phyloP scores from a whole-genome alignment of 2,329 filamentous ascomycete species.

The Cladophialophora carrionii region DNA sequence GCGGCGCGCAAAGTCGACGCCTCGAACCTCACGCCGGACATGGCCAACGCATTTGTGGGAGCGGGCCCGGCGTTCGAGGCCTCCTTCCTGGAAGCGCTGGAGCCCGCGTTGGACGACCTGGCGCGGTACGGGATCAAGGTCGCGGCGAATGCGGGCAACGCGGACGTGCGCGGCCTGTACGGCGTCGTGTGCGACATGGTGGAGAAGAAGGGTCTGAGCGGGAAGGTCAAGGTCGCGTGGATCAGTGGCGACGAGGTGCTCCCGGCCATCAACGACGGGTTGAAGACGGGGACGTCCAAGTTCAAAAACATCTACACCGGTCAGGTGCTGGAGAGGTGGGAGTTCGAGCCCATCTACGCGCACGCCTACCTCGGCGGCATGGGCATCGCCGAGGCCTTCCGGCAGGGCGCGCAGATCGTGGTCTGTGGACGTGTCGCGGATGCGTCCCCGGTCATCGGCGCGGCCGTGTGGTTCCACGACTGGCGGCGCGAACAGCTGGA shows the following conservation, averaged over 20 bases:
- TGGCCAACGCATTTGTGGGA: conserved; percentile 25
- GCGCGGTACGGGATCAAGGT: conserved; percentile 50
- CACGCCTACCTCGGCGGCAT: conserved; percentile 46
- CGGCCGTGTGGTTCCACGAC: conserved; percentile 49
- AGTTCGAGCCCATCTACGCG: conserved; percentile 44
- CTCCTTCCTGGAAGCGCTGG: conserved; percentile 56
- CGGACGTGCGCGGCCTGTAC: conserved; percentile 49
- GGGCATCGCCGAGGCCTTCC: conserved; percentile 47
- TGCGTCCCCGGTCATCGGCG: conserved; percentile 50
- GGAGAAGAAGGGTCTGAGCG: conserved; percentile 43
- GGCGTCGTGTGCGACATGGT: conserved; percentile 47
- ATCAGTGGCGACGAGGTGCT: conserved; percentile 54
- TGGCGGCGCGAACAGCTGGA: conserved; percentile 48
- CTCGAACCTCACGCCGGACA: conserved; percentile 16
- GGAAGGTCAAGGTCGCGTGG: conserved; percentile 52
- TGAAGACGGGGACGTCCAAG: conserved; percentile 43
- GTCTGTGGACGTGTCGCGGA: conserved; percentile 52
- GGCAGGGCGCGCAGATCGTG: conserved; percentile 51
- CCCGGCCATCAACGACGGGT: conserved; percentile 41
- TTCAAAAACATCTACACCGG: conserved; percentile 50
- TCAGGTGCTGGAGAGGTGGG: conserved; percentile 44
- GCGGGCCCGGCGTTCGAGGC: conserved; percentile 54
- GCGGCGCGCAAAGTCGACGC: conserved; percentile 47
- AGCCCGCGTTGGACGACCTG: conserved; percentile 47
- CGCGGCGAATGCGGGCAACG: conserved; percentile 52